Evolutionary conservation across 2,329 filamentous ascomycete species (phyloP).

Genomic region (Penicillium sclerotigenum): DNA sequence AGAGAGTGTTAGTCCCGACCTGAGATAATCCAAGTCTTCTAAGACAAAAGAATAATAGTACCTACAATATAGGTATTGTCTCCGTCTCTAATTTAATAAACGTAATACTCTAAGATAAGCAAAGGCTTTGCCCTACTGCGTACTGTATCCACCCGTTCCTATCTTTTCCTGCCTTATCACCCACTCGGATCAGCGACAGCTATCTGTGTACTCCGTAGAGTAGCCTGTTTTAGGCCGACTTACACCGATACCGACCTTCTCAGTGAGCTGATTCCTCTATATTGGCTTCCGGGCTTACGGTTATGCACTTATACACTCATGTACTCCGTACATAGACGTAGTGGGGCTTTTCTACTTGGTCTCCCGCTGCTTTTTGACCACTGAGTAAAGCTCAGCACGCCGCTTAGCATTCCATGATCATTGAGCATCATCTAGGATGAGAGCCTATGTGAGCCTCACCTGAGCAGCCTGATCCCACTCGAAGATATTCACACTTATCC

Average conservation of each 20-base stretch:
- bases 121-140: neutral
- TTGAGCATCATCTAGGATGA: too few relatives aligned
- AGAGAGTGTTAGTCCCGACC: too few relatives aligned
- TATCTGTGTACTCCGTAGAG: neutral
- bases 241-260: neutral
- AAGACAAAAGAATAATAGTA: neutral
- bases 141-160: neutral
- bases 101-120: neutral
- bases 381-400: too few relatives aligned
- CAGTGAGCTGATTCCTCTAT: too few relatives aligned
- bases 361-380: neutral
- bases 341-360: neutral
- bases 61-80: too few relatives aligned
- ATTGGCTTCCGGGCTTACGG: too few relatives aligned
- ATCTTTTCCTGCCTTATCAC: constrained; percentile 2
- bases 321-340: neutral
- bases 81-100: neutral
- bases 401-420: too few relatives aligned
- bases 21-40: neutral
- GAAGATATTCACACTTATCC: too few relatives aligned
- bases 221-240: neutral
- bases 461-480: too few relatives aligned
- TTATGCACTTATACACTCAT: neutral
- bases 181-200: constrained; percentile 1
- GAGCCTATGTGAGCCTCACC: too few relatives aligned